These are phyloP conservation scores for Petunia axillaris DNA, from an alignment of 257 asterid genomes.

Conservation along the genomic window DNA sequence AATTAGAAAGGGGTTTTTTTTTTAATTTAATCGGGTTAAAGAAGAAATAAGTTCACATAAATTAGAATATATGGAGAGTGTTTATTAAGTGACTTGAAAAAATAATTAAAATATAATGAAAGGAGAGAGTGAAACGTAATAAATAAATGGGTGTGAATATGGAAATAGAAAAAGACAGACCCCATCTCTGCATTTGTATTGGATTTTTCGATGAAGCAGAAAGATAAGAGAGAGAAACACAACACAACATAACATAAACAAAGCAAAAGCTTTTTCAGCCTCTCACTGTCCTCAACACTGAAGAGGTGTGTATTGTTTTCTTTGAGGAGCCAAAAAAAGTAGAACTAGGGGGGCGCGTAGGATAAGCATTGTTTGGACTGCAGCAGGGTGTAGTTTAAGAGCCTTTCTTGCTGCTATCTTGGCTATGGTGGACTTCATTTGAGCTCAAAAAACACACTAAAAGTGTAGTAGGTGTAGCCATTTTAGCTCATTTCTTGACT, in stretches of 20 bases:
- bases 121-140: neutral
- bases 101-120: too few relatives aligned
- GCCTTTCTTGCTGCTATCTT: neutral
- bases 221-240: conserved; percentile 28
- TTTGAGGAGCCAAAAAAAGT: neutral
- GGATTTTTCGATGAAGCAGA: conserved; percentile 44
- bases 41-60: too few relatives aligned
- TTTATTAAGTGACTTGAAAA: too few relatives aligned
- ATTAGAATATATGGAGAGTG: too few relatives aligned
- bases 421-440: conserved; percentile 9
- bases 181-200: conserved; percentile 38
- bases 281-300: conserved; percentile 8
- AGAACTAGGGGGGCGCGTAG: conserved; percentile 33
- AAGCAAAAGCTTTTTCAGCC: conserved; percentile 24
- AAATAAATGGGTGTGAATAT: conserved; percentile 17
- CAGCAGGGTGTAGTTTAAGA: conserved; percentile 14
- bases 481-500: conserved; percentile 15
- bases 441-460: neutral
- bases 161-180: conserved; percentile 32
- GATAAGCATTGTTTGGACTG: conserved; percentile 37
- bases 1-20: too few relatives aligned
- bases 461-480: neutral
- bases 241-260: conserved; percentile 31
- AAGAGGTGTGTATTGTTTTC: neutral
- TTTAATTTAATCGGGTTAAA: too few relatives aligned